Evolutionary conservation across 257 asterid genomes (phyloP).

Genomic region (Dorcoceras hygrometricum): DNA sequence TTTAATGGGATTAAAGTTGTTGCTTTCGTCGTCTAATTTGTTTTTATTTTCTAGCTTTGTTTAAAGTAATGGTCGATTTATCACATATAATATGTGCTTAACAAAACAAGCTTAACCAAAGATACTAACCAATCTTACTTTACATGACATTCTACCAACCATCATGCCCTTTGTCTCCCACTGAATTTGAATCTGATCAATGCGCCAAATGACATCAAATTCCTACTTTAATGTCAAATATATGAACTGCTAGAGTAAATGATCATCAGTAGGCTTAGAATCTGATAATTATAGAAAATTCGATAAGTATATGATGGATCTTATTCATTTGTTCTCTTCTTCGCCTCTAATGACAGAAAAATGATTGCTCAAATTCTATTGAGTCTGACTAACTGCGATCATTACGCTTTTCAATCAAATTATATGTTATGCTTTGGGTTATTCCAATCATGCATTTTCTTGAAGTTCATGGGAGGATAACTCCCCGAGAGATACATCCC

Average conservation of each 20-base stretch:
- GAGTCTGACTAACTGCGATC: too few relatives aligned
- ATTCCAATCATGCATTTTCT: neutral
- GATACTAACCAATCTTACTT: neutral
- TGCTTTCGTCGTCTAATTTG: conserved; percentile 19
- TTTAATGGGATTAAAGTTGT: conserved; percentile 47
- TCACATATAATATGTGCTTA: neutral
- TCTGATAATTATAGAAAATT: too few relatives aligned
- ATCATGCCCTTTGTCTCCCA: neutral
- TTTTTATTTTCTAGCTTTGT: neutral
- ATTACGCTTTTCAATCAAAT: too few relatives aligned
- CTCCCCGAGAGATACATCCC: neutral
- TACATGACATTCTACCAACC: neutral
- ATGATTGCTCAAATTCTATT: too few relatives aligned
- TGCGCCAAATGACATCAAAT: too few relatives aligned
- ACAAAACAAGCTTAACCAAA: neutral
- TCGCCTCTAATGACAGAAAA: too few relatives aligned
- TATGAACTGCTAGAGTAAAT: too few relatives aligned
- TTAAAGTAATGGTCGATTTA: neutral
- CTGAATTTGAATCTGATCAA: neutral
- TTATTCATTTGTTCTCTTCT: too few relatives aligned
- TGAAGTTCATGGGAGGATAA: neutral
- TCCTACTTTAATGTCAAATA: too few relatives aligned
- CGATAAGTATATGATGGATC: too few relatives aligned
- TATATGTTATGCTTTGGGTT: too few relatives aligned
- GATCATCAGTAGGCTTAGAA: too few relatives aligned